phyloP scores from a whole-genome alignment of 176 grass and related monocot species.

The Lolium perenne region DNA sequence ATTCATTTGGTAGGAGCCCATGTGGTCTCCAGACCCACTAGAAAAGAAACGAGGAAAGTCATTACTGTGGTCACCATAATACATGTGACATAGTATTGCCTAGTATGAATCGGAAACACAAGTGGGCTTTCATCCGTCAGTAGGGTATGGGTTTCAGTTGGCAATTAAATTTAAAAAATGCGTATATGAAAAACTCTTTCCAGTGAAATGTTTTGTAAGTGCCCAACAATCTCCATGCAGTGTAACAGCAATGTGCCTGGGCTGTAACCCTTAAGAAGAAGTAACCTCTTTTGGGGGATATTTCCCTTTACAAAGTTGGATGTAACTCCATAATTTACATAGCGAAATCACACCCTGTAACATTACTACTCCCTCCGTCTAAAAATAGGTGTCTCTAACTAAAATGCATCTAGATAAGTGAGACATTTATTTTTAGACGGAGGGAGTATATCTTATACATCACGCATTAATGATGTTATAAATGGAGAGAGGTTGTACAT shows the following conservation, averaged over 20 bases:
- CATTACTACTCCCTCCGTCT: neutral
- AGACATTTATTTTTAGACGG: too few species aligned
- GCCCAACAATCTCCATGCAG: neutral
- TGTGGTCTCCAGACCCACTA: slow-evolving; percentile 56
- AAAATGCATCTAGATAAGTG: too few species aligned
- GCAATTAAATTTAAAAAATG: slow-evolving; percentile 2
- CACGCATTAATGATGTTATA: neutral
- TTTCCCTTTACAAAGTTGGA: neutral
- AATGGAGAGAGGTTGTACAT: neutral
- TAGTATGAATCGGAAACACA: slow-evolving; percentile 34
- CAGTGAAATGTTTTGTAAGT: neutral
- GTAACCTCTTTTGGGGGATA: neutral
- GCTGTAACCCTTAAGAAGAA: neutral
- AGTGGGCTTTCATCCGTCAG: neutral
- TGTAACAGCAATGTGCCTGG: neutral
- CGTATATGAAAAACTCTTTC: slow-evolving; percentile 2
- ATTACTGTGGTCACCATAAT: slow-evolving; percentile 16
- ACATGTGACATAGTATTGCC: neutral
- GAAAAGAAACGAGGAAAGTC: slow-evolving; percentile 23
- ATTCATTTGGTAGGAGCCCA: slow-evolving; percentile 53
- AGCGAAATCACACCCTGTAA: neutral
- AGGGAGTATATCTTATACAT: neutral
- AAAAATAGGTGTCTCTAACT: too few species aligned
- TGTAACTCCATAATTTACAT: neutral
- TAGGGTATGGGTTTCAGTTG: neutral